These are phyloP conservation scores for Lachnellula suecica DNA, from an alignment of 2,329 filamentous ascomycete species.

Conservation along the genomic window DNA sequence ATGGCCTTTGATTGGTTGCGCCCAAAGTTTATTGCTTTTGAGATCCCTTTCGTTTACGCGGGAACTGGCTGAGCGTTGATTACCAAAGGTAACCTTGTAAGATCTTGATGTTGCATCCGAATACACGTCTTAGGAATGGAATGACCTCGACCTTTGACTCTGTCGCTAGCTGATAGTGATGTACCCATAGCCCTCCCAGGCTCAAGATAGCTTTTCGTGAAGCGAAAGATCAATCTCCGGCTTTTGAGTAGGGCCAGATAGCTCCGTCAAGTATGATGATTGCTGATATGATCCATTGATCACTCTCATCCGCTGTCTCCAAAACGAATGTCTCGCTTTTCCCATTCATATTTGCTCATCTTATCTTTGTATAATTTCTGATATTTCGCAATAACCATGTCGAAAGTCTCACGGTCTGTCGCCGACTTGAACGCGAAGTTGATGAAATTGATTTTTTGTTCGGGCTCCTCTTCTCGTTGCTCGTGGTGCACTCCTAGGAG, in stretches of 20 bases:
- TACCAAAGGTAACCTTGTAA: no score
- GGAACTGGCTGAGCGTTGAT: no score
- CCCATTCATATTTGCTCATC: background rate
- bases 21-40: no score
- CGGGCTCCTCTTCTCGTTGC: background rate
- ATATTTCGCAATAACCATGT: background rate
- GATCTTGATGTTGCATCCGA: no score
- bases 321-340: background rate
- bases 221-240: no score
- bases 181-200: no score
- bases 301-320: background rate
- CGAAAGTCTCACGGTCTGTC: background rate
- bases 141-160: no score
- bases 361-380: background rate
- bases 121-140: no score
- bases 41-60: no score
- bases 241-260: background rate
- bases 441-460: slow-evolving; percentile 4
- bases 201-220: no score
- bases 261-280: background rate
- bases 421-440: background rate
- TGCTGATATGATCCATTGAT: background rate
- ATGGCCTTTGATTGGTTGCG: no score
- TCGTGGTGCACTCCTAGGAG: slow-evolving; percentile 1
- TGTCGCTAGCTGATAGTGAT: no score